phyloP scores from a whole-genome alignment of 2,329 filamentous ascomycete genomes.

The Microcyclospora pomicola region DNA sequence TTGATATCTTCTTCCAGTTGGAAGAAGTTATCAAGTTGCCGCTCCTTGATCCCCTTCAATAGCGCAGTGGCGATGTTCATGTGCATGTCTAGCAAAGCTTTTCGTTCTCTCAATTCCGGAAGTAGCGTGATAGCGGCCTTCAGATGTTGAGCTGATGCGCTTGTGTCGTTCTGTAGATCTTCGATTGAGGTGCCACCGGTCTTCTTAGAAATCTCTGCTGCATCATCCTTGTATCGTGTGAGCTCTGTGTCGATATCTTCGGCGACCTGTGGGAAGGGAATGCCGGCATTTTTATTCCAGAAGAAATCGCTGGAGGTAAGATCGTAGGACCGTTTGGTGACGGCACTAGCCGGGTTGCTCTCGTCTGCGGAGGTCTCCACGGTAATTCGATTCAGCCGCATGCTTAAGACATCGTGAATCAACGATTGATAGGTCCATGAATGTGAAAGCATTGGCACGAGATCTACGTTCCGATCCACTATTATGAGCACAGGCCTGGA shows the following conservation, averaged over 20 bases:
- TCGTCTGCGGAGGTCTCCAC: conserved; percentile 76
- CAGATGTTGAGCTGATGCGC: conserved; percentile 79
- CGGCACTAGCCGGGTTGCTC: conserved; percentile 55
- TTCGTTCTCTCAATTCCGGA: conserved; percentile 83
- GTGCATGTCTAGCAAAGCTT: conserved; percentile 90
- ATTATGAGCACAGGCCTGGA: conserved; percentile 83
- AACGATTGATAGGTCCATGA: conserved; percentile 84
- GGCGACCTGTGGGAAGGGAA: conserved; percentile 88
- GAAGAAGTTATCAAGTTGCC: conserved; percentile 91
- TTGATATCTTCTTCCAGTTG: conserved; percentile 85
- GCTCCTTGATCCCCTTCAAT: conserved; percentile 75
- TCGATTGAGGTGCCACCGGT: conserved; percentile 87
- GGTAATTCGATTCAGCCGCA: conserved; percentile 85
- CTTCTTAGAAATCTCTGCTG: conserved; percentile 85
- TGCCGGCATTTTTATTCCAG: conserved; percentile 81
- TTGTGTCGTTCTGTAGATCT: conserved; percentile 79
- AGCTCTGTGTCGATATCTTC: conserved; percentile 92
- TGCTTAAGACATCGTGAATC: conserved; percentile 62
- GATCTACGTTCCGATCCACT: conserved; percentile 85
- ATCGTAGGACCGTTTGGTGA: conserved; percentile 81
- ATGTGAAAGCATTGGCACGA: conserved; percentile 97
- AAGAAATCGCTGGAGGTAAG: conserved; percentile 86
- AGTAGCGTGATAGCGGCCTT: conserved; percentile 90
- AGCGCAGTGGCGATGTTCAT: conserved; percentile 90
- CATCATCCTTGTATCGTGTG: conserved; percentile 89